Evolutionary conservation across 2,329 filamentous ascomycete genomes (phyloP), one percentile per base, ranked within the genome.

Genomic region (Cladosporium sp.): DNA sequence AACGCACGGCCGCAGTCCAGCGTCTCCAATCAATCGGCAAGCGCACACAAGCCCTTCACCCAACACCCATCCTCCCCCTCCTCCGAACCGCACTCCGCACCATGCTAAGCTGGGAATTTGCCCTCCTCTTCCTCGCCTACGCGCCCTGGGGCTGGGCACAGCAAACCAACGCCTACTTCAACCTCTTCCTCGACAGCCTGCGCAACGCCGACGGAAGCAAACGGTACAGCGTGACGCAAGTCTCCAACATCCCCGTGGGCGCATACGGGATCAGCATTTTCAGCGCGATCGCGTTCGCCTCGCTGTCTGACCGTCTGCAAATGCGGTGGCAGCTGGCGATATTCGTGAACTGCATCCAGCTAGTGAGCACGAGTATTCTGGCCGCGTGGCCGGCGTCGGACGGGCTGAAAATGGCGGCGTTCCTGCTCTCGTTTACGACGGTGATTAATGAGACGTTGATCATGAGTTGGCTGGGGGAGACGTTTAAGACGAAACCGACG

Each of bases 251-350:
- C 12, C 39, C 47, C 4, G 40, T 50, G 7, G 45, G 45, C 24
- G 45, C 45, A 17, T 48, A 48, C 37, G 29, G 24, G 4, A 48
- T 48, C 27, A 41, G 39, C 30, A 50, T 50, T 29, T 20, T 30
- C n/a, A 37, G 30, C 3, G 39, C 47, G 17, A 36, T 50, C 30
- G 15, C 38, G 6, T 50, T 50, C 30, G 47, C 40, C 20, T 38
- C 47, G 2, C 20, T 50, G 4, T 50, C 47, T 5, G 47, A 50
- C 20, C 47, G 47, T 19, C 11, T 50, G 17, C 47, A 50, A 22
- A 38, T 43, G 30, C 47, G 47, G 19, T 50, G 47, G 47, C 47
- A 50, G n/a, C 47, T 50, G 27, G 47, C 47, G 6, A 50, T 50
- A 15, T 38, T 50, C 40, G 40, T 50, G 30, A 50, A 50, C 40